Base-by-base conservation (phyloP, 331 rosid genomes). In the Acacia concinna region DNA sequence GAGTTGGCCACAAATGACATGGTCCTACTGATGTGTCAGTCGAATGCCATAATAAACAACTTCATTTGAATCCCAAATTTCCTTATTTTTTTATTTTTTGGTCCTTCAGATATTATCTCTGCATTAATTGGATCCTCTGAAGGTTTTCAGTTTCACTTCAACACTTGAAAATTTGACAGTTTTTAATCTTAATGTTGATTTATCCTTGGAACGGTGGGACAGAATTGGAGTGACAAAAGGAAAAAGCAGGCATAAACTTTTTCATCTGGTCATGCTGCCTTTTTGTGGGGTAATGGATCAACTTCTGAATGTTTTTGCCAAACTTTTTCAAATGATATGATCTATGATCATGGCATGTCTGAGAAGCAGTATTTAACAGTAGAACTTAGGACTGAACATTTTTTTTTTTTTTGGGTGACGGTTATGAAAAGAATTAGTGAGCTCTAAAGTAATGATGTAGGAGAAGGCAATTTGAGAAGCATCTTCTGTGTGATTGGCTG, bases 1-100 rank as follows among this genome's bases (percentile, higher is more conserved):
- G 88, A 85, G 92, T 76, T 86, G 92, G 84, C 79, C 90, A 85
- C 88, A 76, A 65, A 35, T 47, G 82, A 78, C 75, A 38, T 78
- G 91, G 93, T 60, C 97, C 91, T 86, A 66, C 89, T 44, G 73
- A 81, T 81, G 41, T 85, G 80, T 88, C 77, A 62, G 63, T 68
- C 91, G 75, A 87, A 83, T 86, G 84, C 77, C 68, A 73, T 40
- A 49, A 28, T 57, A 31, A 35, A 46, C 49, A 60, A 44, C 80
- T 84, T 83, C 63, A 63, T 62, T 20, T 69, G 62, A 68, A 59
- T 68, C 64, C 34, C 34, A 57, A 57, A 57, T 12, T 57, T 54
- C 1, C 13, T 52, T 1, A 20, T 20, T 6, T 25, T 56, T 60
- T 60, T 4, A 1, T 8, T 7, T 57, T 30, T 60, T 27, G 32